Evolutionary conservation across 371 early-diverging fungal species (phyloP).

Genomic region (Mucor indicus): DNA sequence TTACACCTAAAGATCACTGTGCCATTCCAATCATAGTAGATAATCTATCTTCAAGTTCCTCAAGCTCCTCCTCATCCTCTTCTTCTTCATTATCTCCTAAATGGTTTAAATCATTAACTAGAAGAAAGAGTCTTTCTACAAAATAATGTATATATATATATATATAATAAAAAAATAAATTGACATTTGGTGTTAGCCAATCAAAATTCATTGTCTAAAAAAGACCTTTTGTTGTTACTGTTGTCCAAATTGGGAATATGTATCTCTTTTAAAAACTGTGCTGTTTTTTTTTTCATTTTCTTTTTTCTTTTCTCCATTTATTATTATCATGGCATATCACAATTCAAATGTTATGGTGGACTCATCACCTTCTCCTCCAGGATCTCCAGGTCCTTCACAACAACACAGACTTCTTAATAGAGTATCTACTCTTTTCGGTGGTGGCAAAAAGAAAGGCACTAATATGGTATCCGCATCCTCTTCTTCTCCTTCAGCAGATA

Average conservation of each 20-base stretch:
- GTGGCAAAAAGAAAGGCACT: constrained; percentile 14
- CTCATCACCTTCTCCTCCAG: neutral
- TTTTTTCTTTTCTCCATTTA: neutral
- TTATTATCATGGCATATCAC: neutral
- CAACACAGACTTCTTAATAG: constrained; percentile 11
- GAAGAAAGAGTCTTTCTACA: too few species aligned
- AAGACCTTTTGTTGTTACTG: constrained; percentile 1
- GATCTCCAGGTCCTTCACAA: constrained; percentile 1
- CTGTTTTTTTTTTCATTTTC: neutral
- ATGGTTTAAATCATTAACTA: too few species aligned
- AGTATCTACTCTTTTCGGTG: constrained; percentile 25
- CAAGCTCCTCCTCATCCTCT: too few species aligned
- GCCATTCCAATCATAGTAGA: too few species aligned
- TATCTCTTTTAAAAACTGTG: neutral
- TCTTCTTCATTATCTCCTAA: too few species aligned
- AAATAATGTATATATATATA: too few species aligned
- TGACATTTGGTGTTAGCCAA: too few species aligned
- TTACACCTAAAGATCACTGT: constrained; percentile 11
- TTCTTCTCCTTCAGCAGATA: neutral
- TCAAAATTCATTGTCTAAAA: neutral
- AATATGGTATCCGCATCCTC: neutral
- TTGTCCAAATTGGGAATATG: constrained; percentile 1
- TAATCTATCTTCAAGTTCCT: too few species aligned
- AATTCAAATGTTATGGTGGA: neutral
- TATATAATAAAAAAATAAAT: too few species aligned